Evolutionary conservation across 805 yeast species (phyloP), one percentile per base, ranked within the genome.

Genomic region (Ogataea glucozyma): DNA sequence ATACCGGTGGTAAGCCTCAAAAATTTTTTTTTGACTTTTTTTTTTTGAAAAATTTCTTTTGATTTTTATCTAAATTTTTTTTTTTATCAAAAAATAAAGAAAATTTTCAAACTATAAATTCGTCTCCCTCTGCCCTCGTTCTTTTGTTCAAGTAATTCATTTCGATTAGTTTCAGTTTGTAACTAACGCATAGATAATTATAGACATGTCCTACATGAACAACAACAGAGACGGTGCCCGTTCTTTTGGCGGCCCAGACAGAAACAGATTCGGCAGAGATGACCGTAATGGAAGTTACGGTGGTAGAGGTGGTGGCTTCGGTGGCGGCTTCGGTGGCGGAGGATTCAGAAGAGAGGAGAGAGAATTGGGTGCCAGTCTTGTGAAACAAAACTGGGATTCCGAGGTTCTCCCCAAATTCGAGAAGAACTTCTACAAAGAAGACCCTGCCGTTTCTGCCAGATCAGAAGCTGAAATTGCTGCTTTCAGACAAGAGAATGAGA

Each of bases 341-440:
- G 64, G 65, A 40, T 57, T 60, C 46, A 60, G 70, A 30, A 58
- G 72, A 42, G 67, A 68, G 37, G 45, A 43, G 24, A 66, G 73
- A 40, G 73, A 69, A 60, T 66, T 78, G 24, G 84, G 85, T 54
- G 67, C 68, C 44, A 73, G 73, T 58, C 72, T 88, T 60, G 67
- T 73, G 51, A 78, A 80, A 52, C 97, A 90, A 58, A 79, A 85
- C 50, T 93, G 93, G 88, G 93, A 87, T 65, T 54, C 78, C 41
- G 83, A 77, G 47, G 66, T 79, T 30, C 72, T 93, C 61, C 95
- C 96, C 57, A 81, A 81, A 62, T 93, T 93, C 63, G 97, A 90
- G 70, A 93, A 93, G 75, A 88, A 93, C 69, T 93, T 93, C 64
- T 93, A 93, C 73, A 73, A 74, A 50, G 99, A 93, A 73, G 83